These are phyloP conservation scores for Xylariaceae sp. DNA, from an alignment of 2,329 filamentous ascomycete species.

Conservation along the genomic window DNA sequence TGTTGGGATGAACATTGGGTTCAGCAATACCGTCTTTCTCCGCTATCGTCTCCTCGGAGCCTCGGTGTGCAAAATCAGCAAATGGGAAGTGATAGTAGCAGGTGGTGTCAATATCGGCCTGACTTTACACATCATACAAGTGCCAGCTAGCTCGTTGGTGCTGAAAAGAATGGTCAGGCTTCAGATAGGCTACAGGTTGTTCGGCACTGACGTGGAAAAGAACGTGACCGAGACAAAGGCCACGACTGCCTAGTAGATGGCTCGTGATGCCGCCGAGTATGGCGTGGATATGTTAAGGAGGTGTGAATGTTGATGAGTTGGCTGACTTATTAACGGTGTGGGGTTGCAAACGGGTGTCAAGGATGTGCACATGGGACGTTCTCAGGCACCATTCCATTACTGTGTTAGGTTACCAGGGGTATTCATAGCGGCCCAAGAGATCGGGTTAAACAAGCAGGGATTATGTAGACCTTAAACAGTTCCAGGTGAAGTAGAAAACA, in stretches of 20 bases:
- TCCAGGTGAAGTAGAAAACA: background rate
- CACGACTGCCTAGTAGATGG: background rate
- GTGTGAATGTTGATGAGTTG: constrained; percentile 21
- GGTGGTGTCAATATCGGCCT: background rate
- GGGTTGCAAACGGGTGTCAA: background rate
- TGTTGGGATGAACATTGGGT: background rate
- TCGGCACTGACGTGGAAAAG: constrained; percentile 7
- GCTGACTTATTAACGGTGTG: constrained; percentile 4
- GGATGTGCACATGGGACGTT: background rate
- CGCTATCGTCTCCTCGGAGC: too few species aligned
- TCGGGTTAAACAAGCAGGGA: constrained; percentile 30
- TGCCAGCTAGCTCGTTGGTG: background rate
- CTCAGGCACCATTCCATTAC: constrained; percentile 16
- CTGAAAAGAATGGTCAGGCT: background rate
- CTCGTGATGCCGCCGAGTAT: background rate
- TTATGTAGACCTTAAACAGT: background rate
- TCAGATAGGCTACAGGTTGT: background rate
- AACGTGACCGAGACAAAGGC: background rate
- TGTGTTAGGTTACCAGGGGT: constrained; percentile 19
- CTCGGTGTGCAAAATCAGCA: too few species aligned
- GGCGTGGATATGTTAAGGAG: background rate
- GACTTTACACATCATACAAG: too few species aligned
- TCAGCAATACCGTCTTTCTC: too few species aligned
- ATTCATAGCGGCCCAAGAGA: constrained; percentile 28
- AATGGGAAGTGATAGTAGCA: background rate